A percentile compares a stretch with the other conserved stretches of the same genome.
Conservation (phyloP, 306 rosid species). For the Malus sieversii region DNA sequence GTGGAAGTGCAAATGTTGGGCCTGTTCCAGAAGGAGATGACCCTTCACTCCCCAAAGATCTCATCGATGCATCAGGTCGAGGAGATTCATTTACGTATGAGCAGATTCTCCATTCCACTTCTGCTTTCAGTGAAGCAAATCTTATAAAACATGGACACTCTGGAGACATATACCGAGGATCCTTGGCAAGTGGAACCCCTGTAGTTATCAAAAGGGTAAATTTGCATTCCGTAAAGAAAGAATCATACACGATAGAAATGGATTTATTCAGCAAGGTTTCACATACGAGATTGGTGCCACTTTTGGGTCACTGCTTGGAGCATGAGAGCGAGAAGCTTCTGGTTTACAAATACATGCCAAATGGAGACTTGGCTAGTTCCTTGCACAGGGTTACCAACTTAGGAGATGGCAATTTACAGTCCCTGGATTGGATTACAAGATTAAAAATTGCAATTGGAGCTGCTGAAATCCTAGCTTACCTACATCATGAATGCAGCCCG, state of each 20-base stretch:
- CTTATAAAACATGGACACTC: constrained; percentile 82
- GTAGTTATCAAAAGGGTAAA: constrained; percentile 74
- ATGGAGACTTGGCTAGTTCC: constrained; percentile 74
- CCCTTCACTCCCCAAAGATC: constrained; percentile 46
- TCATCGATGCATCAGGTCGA: constrained; percentile 22
- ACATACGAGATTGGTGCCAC: constrained; percentile 69
- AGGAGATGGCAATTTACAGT: constrained; percentile 39
- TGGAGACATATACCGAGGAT: constrained; percentile 67
- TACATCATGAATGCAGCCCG: constrained; percentile 79
- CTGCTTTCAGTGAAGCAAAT: constrained; percentile 58
- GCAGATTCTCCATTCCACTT: constrained; percentile 52
- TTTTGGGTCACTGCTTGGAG: constrained; percentile 81
- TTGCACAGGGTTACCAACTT: constrained; percentile 42
- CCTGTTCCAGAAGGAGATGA: constrained; percentile 39
- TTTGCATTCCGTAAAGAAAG: constrained; percentile 37
- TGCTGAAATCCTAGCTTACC: constrained; percentile 72
- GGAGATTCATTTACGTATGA: constrained; percentile 65
- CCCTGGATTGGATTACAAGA: constrained; percentile 94
- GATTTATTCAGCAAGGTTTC: constrained; percentile 64
- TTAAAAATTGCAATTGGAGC: constrained; percentile 88
- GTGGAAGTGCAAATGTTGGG: constrained; percentile 43
- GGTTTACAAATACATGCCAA: constrained; percentile 77
- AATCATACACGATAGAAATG: constrained; percentile 52
- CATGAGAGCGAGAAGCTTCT: constrained; percentile 65
- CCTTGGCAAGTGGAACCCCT: constrained; percentile 43